A percentile compares a stretch with the other conserved stretches of the same genome.
Conservation (phyloP, 176 grass and related monocot species). For the Aegilops umbellulata region DNA sequence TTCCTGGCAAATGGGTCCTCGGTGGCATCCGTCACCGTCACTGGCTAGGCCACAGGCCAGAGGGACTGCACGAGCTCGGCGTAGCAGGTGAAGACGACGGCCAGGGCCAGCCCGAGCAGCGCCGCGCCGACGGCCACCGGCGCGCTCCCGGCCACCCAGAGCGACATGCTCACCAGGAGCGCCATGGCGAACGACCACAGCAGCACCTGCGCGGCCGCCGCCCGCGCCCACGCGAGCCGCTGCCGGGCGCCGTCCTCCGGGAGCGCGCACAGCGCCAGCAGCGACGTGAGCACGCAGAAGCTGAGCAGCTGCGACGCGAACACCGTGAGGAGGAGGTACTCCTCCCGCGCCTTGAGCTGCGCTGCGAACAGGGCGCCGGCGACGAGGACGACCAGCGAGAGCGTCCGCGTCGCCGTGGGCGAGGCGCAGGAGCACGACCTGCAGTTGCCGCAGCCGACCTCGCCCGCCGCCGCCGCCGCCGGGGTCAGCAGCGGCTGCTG, state of each 20-base stretch:
- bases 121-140: conserved; percentile 18
- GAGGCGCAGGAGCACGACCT: conserved; percentile 10
- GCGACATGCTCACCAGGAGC: conserved; percentile 42
- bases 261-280: conserved; percentile 47
- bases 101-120: conserved; percentile 19
- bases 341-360: conserved; percentile 42
- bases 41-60: conserved; percentile 19
- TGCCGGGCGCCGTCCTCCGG: neutral
- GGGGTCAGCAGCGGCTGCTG: conserved; percentile 24
- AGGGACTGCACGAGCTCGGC: conserved; percentile 32
- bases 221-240: neutral
- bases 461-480: neutral
- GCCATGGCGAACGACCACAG: conserved; percentile 50
- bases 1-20: neutral
- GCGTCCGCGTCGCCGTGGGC: conserved; percentile 40
- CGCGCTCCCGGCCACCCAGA: conserved; percentile 29
- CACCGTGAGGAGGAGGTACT: conserved; percentile 47
- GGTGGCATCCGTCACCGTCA: neutral
- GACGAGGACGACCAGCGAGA: conserved; percentile 39
- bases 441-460: neutral
- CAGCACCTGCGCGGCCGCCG: conserved; percentile 29
- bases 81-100: conserved; percentile 32
- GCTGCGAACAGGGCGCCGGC: conserved; percentile 28
- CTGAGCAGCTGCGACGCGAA: conserved; percentile 40
- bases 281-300: conserved; percentile 44